Base-by-base conservation (phyloP, 805 yeast species). In the Clavispora carvajalis region DNA sequence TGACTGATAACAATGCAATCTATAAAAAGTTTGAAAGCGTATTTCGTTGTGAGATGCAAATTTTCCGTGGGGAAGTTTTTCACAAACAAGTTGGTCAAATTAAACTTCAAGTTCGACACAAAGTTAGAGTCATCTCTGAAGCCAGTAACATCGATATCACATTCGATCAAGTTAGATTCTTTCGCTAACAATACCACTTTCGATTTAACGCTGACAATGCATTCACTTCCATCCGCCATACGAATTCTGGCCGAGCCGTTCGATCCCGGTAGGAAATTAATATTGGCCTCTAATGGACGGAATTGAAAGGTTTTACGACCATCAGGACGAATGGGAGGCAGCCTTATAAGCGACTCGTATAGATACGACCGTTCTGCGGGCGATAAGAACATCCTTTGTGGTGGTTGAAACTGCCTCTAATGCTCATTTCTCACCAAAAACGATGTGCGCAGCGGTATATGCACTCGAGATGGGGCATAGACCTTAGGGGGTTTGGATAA, bases 201-300 rank as follows among this genome's bases (percentile, higher is more conserved):
- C 10, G 90, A 78, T 62, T 93, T 93, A 36, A 91, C 75, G 55
- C 97, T 93, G 5, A 88, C 91, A 24, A 93, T 82, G 53, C 96
- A 88, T 62, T 93, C 98, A 46, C 88, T 79, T 17, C 99, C 98
- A 60, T 91, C 98, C 36, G 85, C 74, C 24, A 88, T 75, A 48
- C 89, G 74, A 15, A 91, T 77, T 64, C 95, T 75, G 0, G 97
- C 84, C 2, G 97, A 89, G 11, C 99, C 99, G 63, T 91, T 87
- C 3, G 96, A 85, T 38, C 82, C 77, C 0, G 95, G 93, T 44
- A 93, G 69, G 52, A 91, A 84, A 37, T 82, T 82, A 7, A 86
- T 79, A 11, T 79, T 79, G 3, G 95, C 85, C 55, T 88, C 95
- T 35, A 93, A 62, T 0, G 97, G 96, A 49, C 97, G 74, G 55